phyloP scores from a whole-genome alignment of 768 basidiomycete species.

The Trametes cingulata region DNA sequence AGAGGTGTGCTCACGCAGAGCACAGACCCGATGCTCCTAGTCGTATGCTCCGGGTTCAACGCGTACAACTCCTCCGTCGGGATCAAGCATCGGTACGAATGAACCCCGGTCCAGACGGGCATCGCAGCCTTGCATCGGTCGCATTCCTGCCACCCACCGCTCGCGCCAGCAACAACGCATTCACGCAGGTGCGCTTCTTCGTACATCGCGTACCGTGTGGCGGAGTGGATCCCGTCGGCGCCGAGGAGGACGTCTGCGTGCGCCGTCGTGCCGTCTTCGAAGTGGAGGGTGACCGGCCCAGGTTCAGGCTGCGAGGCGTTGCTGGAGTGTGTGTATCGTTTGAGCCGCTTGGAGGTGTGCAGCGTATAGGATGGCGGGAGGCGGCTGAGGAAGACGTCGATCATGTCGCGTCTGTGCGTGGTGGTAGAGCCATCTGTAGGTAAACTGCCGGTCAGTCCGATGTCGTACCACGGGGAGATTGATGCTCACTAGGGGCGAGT shows the following conservation, averaged over 20 bases:
- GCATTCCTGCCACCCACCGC: not conserved
- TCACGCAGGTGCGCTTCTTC: not conserved
- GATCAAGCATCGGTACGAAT: conserved; percentile 26
- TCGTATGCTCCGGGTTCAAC: conserved; percentile 6
- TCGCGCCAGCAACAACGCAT: not conserved
- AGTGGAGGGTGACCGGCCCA: conserved; percentile 3
- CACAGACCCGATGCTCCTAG: conserved; percentile 4
- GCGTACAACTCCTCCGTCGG: conserved; percentile 16
- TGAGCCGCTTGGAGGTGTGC: conserved; percentile 24
- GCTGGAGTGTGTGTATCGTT: conserved; percentile 13
- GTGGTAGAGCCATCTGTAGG: conserved; percentile 24
- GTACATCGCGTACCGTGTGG: conserved; percentile 20
- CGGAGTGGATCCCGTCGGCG: conserved; percentile 27
- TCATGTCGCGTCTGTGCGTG: conserved; percentile 28
- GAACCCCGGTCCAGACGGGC: conserved; percentile 25
- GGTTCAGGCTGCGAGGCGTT: too few species aligned
- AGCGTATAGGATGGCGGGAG: conserved; percentile 20
- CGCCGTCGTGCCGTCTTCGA: conserved; percentile 21
- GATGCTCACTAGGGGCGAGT: conserved; percentile 25
- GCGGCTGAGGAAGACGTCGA: conserved; percentile 21
- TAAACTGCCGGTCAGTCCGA: not conserved
- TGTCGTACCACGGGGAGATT: too few species aligned
- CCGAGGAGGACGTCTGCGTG: conserved; percentile 25
- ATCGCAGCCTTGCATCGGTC: conserved; percentile 5
- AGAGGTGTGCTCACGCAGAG: not conserved